phyloP scores from a whole-genome alignment of 306 rosid genomes.

The Vigna unguiculata region DNA sequence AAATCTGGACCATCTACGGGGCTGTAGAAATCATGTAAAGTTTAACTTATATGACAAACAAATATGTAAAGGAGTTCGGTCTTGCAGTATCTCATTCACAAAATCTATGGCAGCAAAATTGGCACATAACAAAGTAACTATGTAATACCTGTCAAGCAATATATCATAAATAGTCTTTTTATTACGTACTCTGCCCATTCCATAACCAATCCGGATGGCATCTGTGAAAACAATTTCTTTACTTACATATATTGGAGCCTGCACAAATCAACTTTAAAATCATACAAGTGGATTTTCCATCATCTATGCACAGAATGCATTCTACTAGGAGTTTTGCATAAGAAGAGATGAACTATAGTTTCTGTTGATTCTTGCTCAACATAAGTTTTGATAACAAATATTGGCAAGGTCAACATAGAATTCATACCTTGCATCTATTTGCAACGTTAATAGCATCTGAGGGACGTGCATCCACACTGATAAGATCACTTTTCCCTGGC shows the following conservation, averaged over 20 bases:
- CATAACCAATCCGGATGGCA: constrained; percentile 79
- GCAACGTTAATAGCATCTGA: constrained; percentile 97
- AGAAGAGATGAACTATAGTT: constrained; percentile 29
- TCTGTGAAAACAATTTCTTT: constrained; percentile 80
- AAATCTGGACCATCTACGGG: constrained; percentile 83
- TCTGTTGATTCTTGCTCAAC: constrained; percentile 21
- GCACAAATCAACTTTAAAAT: constrained; percentile 54
- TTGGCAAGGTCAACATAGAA: constrained; percentile 17
- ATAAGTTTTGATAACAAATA: constrained; percentile 19
- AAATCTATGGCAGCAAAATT: constrained; percentile 23
- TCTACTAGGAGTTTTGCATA: constrained; percentile 17
- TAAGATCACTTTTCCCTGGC: constrained; percentile 75
- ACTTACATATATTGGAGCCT: constrained; percentile 96
- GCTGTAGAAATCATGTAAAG: constrained; percentile 53
- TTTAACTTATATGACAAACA: constrained; percentile 36
- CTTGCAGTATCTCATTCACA: constrained; percentile 9
- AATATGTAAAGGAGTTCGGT: constrained; percentile 1
- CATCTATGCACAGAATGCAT: constrained; percentile 12
- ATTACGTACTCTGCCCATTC: constrained; percentile 69
- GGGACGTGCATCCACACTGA: constrained; percentile 91
- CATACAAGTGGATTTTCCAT: constrained; percentile 37
- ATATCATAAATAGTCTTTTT: constrained; percentile 75
- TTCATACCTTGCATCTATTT: constrained; percentile 79
- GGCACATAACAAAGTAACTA: constrained; percentile 30
- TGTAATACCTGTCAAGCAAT: constrained; percentile 84